Conservation (phyloP, 2,329 filamentous ascomycete species). For the Annulohypoxylon truncatum region DNA sequence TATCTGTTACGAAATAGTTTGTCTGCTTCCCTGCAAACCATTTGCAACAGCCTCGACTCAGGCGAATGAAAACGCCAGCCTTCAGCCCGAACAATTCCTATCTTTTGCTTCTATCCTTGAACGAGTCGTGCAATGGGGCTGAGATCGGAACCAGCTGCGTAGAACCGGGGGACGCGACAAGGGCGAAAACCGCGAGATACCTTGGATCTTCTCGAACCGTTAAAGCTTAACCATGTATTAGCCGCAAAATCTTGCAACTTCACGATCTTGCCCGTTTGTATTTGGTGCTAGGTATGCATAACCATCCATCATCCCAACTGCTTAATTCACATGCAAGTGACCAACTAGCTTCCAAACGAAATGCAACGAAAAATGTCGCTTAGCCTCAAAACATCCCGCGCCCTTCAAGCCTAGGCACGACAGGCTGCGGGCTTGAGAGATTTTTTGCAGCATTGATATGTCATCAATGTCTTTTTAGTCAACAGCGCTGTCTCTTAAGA, state of each 20-base stretch:
- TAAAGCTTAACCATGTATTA: conserved; percentile 25
- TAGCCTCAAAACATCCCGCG: conserved; percentile 15
- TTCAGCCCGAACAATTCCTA: conserved; percentile 45
- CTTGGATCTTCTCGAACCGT: conserved; percentile 6
- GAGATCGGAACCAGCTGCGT: conserved; percentile 30
- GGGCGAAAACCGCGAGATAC: conserved; percentile 20
- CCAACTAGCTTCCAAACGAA: not conserved
- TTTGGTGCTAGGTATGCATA: not conserved
- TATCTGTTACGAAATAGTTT: conserved; percentile 53
- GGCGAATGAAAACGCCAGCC: conserved; percentile 45
- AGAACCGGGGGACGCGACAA: conserved; percentile 15
- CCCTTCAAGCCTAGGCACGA: not conserved
- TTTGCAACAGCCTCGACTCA: conserved; percentile 45
- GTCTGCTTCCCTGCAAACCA: conserved; percentile 45
- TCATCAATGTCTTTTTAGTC: conserved; percentile 11
- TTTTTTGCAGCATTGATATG: conserved; percentile 21
- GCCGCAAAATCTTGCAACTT: conserved; percentile 13
- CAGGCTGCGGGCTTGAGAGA: conserved; percentile 2
- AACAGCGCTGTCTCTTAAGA: conserved; percentile 6
- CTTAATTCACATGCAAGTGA: conserved; percentile 11
- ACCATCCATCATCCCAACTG: not conserved
- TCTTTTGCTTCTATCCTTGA: conserved; percentile 33
- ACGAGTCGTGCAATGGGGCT: conserved; percentile 37
- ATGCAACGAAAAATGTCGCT: not conserved
- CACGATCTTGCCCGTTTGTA: not conserved